Percentiles rank a stretch among this genome's conserved stretches.
These are phyloP conservation scores for Globisporangium middletonii DNA, from an alignment of 352 stramenopile species.

Conservation along the genomic window DNA sequence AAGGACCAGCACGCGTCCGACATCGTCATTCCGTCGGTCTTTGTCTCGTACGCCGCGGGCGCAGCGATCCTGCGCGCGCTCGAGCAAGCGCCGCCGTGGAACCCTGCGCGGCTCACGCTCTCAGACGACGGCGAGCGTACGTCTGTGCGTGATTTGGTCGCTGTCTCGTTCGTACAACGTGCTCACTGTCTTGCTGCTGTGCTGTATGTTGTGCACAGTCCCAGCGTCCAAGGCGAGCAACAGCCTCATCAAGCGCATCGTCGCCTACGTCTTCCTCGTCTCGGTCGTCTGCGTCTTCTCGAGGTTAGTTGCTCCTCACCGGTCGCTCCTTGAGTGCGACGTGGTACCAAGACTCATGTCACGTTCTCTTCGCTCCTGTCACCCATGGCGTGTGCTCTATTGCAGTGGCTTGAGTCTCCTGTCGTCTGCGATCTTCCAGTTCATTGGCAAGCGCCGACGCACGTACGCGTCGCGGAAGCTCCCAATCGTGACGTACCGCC, in stretches of 20 bases:
- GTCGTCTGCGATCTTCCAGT: slow-evolving; percentile 60
- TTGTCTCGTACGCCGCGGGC: slow-evolving; percentile 61
- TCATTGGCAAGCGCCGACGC: slow-evolving; percentile 48
- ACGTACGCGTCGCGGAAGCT: slow-evolving; percentile 49
- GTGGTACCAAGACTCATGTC: background rate
- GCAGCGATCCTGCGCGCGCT: slow-evolving; percentile 45
- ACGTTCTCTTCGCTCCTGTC: background rate
- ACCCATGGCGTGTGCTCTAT: background rate
- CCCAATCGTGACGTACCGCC: slow-evolving; percentile 47
- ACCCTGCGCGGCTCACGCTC: slow-evolving; percentile 50
- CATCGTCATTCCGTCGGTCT: slow-evolving; percentile 63
- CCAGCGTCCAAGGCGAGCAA: slow-evolving; percentile 47
- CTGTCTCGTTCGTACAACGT: background rate
- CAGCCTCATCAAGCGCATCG: slow-evolving; percentile 54
- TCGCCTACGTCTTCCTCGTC: slow-evolving; percentile 74
- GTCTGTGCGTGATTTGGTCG: slow-evolving; percentile 3
- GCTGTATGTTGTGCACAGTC: slow-evolving; percentile 22
- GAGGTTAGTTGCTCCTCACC: slow-evolving; percentile 16
- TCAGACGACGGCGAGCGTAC: slow-evolving; percentile 52
- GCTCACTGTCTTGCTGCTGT: background rate
- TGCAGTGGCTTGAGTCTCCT: slow-evolving; percentile 53
- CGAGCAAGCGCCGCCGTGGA: slow-evolving; percentile 37
- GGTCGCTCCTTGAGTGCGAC: background rate
- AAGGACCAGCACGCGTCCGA: slow-evolving; percentile 64
- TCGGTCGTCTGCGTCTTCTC: slow-evolving; percentile 76